A percentile compares a stretch with the other conserved stretches of the same genome.
Evolutionary conservation across 805 yeast genomes (phyloP).

Genomic region (Priceomyces castillae): DNA sequence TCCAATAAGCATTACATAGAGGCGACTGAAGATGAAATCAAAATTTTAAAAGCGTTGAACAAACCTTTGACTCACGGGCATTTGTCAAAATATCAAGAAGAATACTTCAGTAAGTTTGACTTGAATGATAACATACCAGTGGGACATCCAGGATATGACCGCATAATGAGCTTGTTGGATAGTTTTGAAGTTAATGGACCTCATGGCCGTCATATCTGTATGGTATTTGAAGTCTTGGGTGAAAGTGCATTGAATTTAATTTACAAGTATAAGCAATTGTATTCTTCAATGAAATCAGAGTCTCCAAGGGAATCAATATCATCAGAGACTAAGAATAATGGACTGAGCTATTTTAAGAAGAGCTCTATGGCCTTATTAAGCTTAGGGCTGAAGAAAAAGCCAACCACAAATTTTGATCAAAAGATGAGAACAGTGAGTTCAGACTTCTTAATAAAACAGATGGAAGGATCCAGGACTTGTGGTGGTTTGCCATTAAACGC

Average conservation of each 20-base stretch:
- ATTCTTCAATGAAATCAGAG: not conserved
- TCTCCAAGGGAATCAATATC: not conserved
- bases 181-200: slow-evolving; percentile 58
- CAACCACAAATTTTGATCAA: slow-evolving; percentile 5
- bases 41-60: slow-evolving; percentile 40
- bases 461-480: slow-evolving; percentile 36
- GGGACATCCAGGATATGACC: slow-evolving; percentile 49
- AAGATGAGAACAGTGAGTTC: slow-evolving; percentile 14
- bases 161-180: slow-evolving; percentile 53
- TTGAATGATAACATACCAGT: slow-evolving; percentile 7
- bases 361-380: slow-evolving; percentile 22
- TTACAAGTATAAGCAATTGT: slow-evolving; percentile 38
- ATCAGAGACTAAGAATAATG: not conserved
- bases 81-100: slow-evolving; percentile 8
- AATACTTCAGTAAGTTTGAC: slow-evolving; percentile 10
- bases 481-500: slow-evolving; percentile 55
- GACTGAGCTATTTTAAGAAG: slow-evolving; percentile 12
- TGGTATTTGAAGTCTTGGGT: slow-evolving; percentile 66
- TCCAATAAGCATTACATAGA: slow-evolving; percentile 52
- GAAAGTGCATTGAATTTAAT: slow-evolving; percentile 55
- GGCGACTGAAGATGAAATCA: slow-evolving; percentile 65
- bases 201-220: slow-evolving; percentile 61
- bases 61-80: slow-evolving; percentile 16
- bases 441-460: slow-evolving; percentile 27
- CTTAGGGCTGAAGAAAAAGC: slow-evolving; percentile 15